Percentiles rank a stretch among this genome's conserved stretches.
These are phyloP conservation scores for Fusarium sublunatum DNA, from an alignment of 2,329 filamentous ascomycete species.

Conservation along the genomic window DNA sequence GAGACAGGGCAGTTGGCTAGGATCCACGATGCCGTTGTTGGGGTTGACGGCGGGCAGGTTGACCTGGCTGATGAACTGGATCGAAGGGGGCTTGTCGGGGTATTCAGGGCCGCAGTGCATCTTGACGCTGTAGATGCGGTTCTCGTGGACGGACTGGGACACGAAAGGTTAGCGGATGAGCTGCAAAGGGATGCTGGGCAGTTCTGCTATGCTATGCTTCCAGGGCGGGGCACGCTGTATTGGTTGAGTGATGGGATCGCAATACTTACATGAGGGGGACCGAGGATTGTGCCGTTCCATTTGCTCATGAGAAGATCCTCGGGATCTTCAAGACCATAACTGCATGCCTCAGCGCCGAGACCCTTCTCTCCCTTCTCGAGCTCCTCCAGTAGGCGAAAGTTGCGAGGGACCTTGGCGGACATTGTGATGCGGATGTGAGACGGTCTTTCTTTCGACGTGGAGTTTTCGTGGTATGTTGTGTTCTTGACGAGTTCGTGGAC, in stretches of 20 bases:
- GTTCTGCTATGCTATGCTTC: conserved; percentile 1
- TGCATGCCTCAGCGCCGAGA: conserved; percentile 94
- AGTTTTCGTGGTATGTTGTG: background rate
- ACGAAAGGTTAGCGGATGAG: conserved; percentile 19
- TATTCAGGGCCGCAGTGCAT: conserved; percentile 94
- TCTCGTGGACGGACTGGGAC: conserved; percentile 89
- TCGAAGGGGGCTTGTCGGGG: conserved; percentile 86
- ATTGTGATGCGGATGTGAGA: conserved; percentile 38
- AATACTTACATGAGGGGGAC: conserved; percentile 86
- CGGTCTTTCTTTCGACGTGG: conserved; percentile 8
- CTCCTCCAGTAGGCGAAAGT: conserved; percentile 97
- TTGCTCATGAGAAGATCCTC: conserved; percentile 97
- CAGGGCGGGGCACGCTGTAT: background rate
- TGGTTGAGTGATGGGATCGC: background rate
- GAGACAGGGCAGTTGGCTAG: conserved; percentile 83
- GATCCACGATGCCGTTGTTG: conserved; percentile 84
- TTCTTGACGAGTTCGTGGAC: background rate
- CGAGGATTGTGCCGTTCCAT: conserved; percentile 98
- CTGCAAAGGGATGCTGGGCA: background rate
- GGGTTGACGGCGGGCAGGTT: conserved; percentile 95
- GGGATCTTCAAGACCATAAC: conserved; percentile 92
- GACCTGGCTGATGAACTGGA: conserved; percentile 93
- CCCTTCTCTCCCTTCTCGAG: conserved; percentile 99
- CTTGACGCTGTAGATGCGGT: conserved; percentile 97
- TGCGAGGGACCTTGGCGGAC: conserved; percentile 80